phyloP scores from a whole-genome alignment of 495 filamentous ascomycete genomes.

The Trichoderma asperelloides region DNA sequence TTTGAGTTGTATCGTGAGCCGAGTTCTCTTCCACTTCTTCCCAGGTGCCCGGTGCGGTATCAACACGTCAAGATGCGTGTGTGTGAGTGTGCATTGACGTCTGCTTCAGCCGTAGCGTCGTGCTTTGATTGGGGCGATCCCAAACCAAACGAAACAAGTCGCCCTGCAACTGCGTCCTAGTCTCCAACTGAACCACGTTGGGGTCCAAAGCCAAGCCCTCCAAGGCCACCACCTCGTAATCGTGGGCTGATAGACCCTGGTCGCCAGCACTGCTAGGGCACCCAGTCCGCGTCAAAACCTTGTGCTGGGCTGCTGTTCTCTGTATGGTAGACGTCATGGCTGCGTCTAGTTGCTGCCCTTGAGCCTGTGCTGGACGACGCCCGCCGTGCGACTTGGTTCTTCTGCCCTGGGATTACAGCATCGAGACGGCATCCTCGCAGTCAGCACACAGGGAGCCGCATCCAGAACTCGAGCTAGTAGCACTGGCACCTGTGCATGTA shows the following conservation, averaged over 20 bases:
- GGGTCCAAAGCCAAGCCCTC: neutral
- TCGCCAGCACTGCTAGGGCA: neutral
- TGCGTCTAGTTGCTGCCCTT: neutral
- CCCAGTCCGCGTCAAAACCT: neutral
- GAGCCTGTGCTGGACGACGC: neutral
- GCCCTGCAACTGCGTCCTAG: neutral
- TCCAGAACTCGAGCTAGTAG: neutral
- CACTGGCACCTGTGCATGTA: no score
- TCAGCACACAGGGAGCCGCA: neutral
- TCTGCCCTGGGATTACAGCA: neutral
- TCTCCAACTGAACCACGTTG: neutral
- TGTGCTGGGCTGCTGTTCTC: neutral
- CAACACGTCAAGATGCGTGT: neutral
- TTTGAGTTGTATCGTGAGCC: neutral
- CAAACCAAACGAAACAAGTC: conserved; percentile 2
- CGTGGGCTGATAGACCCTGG: neutral
- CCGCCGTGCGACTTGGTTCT: neutral
- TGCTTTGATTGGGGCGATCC: neutral
- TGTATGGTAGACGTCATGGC: neutral
- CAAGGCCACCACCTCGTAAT: conserved; percentile 4
- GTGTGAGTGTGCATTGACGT: neutral
- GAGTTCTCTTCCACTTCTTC: neutral
- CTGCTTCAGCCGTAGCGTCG: neutral
- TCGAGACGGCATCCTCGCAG: neutral
- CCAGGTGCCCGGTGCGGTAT: neutral